Evolutionary conservation across 2,329 filamentous ascomycete species (phyloP).

Genomic region (Penicillium oxalicum): DNA sequence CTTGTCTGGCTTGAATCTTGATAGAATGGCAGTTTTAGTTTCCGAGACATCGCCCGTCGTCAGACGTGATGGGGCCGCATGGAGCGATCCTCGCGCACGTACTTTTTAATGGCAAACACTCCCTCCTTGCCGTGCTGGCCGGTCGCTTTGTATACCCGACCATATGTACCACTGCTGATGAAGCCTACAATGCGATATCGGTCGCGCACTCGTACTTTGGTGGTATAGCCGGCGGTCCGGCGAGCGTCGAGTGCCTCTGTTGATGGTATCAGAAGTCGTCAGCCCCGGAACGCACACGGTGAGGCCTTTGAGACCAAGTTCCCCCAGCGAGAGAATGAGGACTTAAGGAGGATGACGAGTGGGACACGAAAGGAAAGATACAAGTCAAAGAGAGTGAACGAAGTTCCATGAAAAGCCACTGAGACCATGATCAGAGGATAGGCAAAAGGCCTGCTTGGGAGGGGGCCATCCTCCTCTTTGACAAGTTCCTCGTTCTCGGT

Average conservation of each 20-base stretch:
- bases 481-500: not conserved
- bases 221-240: slow-evolving; percentile 49
- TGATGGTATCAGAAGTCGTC: slow-evolving; percentile 11
- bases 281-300: slow-evolving; percentile 18
- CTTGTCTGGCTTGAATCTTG: slow-evolving; percentile 88
- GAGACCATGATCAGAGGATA: slow-evolving; percentile 9
- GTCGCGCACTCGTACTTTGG: slow-evolving; percentile 82
- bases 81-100: too few species aligned
- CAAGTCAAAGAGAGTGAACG: slow-evolving; percentile 15
- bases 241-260: slow-evolving; percentile 35
- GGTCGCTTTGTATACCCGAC: slow-evolving; percentile 91
- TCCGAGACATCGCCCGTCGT: slow-evolving; percentile 7
- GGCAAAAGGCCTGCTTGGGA: slow-evolving; percentile 8
- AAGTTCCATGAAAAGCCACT: slow-evolving; percentile 10
- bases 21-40: slow-evolving; percentile 29
- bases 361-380: slow-evolving; percentile 10
- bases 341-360: too few species aligned
- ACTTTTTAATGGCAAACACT: slow-evolving; percentile 98
- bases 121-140: slow-evolving; percentile 66
- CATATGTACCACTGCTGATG: slow-evolving; percentile 97
- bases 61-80: too few species aligned
- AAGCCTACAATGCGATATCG: slow-evolving; percentile 96
- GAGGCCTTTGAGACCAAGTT: too few species aligned
- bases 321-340: slow-evolving; percentile 1
- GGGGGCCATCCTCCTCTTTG: slow-evolving; percentile 4